Evolutionary conservation across 495 filamentous ascomycete genomes (phyloP), one percentile per base, ranked within the genome.

Genomic region (Neurospora sp.): DNA sequence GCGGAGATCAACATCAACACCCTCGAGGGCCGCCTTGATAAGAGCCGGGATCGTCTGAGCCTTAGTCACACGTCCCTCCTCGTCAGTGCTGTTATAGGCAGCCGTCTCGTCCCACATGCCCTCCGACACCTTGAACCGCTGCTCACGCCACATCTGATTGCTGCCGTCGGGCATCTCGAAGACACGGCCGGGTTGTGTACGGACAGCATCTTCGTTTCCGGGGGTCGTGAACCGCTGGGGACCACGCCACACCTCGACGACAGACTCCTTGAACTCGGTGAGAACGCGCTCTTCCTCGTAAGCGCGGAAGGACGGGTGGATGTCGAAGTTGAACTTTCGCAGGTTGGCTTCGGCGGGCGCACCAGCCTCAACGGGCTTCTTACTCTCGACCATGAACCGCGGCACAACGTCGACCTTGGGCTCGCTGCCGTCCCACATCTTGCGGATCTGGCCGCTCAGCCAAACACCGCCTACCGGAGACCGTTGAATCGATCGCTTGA

Each of bases 231-330:
- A 89, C 31, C 88, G 87, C 71, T 91, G 91, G 0, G 93, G 93
- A 1, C 94, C 93, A n/a, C 88, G 86, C 95, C 95, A 98, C 38
- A 94, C 89, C 79, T 97, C 92, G 37, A 98, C 95, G 62, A 97
- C 94, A 69, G 91, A 95, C 84, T 99, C 96, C 84, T 99, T 99
- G 87, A 98, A 99, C 79, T 97, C 93, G 46, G 91, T 93, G 31
- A 98, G 83, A 16, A 97, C 91, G 62, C 96, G 93, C 77, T 98
- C 96, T 86, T 99, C 96, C 82, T 98, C 89, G 38, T 93, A 88
- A 18, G 85, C 85, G 75, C 92, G 90, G 87, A 93, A 98, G 39
- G 91, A 92, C 5, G 87, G 87, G 70, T 88, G 82, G 8, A 94
- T 91, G 49, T 90, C 86, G 27, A 86, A 85, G 10, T 86, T 82